These are phyloP conservation scores for Oropetium thomaeum DNA, from an alignment of 176 grass and related monocot genomes.

Conservation along the genomic window DNA sequence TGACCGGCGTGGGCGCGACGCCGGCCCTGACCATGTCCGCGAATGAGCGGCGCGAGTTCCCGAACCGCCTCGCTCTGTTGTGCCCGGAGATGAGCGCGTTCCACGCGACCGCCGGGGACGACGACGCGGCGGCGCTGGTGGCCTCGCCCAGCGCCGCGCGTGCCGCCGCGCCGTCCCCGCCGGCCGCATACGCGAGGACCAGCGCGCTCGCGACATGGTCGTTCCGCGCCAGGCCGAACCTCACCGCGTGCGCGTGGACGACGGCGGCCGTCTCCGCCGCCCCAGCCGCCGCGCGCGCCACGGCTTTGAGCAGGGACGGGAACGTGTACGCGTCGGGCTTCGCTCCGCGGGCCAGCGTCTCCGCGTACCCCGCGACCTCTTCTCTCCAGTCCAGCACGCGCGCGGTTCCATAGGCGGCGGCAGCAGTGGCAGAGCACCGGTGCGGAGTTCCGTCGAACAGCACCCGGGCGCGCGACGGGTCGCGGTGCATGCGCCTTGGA, in stretches of 20 bases:
- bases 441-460: slow-evolving; percentile 60
- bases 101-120: slow-evolving; percentile 45
- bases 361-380: slow-evolving; percentile 41
- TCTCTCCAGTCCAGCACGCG: too few relatives aligned
- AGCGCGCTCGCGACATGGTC: slow-evolving; percentile 51
- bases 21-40: slow-evolving; percentile 49
- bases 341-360: slow-evolving; percentile 54
- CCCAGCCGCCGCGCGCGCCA: slow-evolving; percentile 18
- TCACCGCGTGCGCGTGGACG: slow-evolving; percentile 67
- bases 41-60: slow-evolving; percentile 41
- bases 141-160: slow-evolving; percentile 42
- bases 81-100: slow-evolving; percentile 68
- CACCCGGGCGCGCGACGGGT: slow-evolving; percentile 27
- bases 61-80: slow-evolving; percentile 38
- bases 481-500: not conserved
- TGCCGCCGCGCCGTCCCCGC: slow-evolving; percentile 40
- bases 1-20: slow-evolving; percentile 31
- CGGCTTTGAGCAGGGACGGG: slow-evolving; percentile 60
- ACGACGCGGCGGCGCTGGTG: too few relatives aligned
- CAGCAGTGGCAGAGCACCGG: slow-evolving; percentile 12
- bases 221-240: slow-evolving; percentile 48
- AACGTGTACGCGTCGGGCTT: slow-evolving; percentile 68
- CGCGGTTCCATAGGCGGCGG: not conserved
- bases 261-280: slow-evolving; percentile 32
- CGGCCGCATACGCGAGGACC: slow-evolving; percentile 48